A percentile compares a stretch with the other conserved stretches of the same genome.
Conservation (phyloP, 2,329 filamentous ascomycete species). For the Pestalotiopsis sp. region DNA sequence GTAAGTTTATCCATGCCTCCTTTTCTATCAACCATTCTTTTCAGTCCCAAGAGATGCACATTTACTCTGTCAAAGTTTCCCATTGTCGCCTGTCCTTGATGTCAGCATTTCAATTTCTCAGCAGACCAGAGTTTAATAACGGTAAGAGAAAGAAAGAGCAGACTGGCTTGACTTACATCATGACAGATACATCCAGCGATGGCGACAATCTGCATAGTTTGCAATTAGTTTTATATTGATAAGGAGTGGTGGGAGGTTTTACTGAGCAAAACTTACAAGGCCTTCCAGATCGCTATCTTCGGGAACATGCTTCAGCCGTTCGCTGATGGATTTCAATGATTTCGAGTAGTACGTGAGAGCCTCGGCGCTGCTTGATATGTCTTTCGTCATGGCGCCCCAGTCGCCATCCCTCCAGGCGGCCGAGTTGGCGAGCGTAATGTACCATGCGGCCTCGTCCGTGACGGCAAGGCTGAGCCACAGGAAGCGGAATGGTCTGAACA, state of each 20-base stretch:
- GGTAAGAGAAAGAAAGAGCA: not conserved
- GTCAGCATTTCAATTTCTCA: slow-evolving; percentile 13
- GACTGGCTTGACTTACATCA: slow-evolving; percentile 21
- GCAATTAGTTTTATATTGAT: too few relatives aligned
- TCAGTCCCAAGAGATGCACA: slow-evolving; percentile 26
- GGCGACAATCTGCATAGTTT: slow-evolving; percentile 20
- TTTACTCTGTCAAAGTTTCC: slow-evolving; percentile 29
- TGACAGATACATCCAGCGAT: slow-evolving; percentile 30
- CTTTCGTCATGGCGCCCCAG: slow-evolving; percentile 8
- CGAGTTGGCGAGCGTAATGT: slow-evolving; percentile 31
- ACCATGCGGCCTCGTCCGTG: slow-evolving; percentile 27
- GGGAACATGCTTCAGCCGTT: slow-evolving; percentile 22
- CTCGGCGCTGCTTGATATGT: slow-evolving; percentile 22
- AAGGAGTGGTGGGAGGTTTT: not conserved
- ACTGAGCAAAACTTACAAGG: slow-evolving; percentile 11
- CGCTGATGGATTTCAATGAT: slow-evolving; percentile 26
- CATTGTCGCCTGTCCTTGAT: slow-evolving; percentile 17
- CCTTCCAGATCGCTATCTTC: slow-evolving; percentile 23
- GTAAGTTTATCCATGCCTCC: slow-evolving; percentile 26
- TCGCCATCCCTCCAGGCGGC: slow-evolving; percentile 20
- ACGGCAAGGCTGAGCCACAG: slow-evolving; percentile 29
- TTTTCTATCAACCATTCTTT: slow-evolving; percentile 25
- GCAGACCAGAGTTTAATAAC: not conserved
- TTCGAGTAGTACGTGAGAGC: slow-evolving; percentile 29
- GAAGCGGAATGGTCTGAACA: slow-evolving; percentile 26